Base-by-base conservation (phyloP, 1,139 yeast species). In the Arxiozyma bovina region DNA sequence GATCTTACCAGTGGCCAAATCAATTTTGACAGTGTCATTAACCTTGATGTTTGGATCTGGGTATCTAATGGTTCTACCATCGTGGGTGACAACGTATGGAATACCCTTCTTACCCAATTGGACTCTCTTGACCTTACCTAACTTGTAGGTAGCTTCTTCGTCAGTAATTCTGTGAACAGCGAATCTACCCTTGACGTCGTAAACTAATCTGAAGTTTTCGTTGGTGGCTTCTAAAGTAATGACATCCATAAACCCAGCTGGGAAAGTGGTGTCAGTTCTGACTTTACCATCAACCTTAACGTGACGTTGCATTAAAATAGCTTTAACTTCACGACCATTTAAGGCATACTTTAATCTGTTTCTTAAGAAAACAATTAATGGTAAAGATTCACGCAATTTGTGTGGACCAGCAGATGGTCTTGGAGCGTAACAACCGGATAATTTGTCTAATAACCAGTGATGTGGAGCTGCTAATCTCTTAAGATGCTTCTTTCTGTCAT, bases 381-480 rank as follows among this genome's bases (percentile, higher is more conserved):
- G 99, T 74, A 93, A 87, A 60, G 97, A 93, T 82, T 93, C 99
- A 80, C 99, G 87, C 78, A 91, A 85, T 82, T 93, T 93, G 86
- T 93, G 99, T 76, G 99, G 99, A 83, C 99, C 99, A 69, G 96
- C 86, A 64, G 97, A 89, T 75, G 98, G 96, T 84, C 98, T 91
- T 81, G 99, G 99, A 68, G 99, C 99, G 78, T 93, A 93, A 74
- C 90, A 83, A 75, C 99, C 99, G 77, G 97, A 87, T 82, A 94
- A 83, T 83, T 94, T 94, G 96, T 93, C 99, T 84, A 94, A 87
- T 96, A 94, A 88, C 99, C 99, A 94, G 87, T 94, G 99, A 83
- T 91, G 87, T 83, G 99, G 99, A 76, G 97, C 97, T 76, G 96
- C 96, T 78, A 89, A 84, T 82, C 96, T 87, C 86, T 89, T 89